Percentiles rank a stretch among this genome's conserved stretches.
These are phyloP conservation scores for Globisporangium recalcitrans DNA, from an alignment of 352 stramenopile species.

Conservation along the genomic window DNA sequence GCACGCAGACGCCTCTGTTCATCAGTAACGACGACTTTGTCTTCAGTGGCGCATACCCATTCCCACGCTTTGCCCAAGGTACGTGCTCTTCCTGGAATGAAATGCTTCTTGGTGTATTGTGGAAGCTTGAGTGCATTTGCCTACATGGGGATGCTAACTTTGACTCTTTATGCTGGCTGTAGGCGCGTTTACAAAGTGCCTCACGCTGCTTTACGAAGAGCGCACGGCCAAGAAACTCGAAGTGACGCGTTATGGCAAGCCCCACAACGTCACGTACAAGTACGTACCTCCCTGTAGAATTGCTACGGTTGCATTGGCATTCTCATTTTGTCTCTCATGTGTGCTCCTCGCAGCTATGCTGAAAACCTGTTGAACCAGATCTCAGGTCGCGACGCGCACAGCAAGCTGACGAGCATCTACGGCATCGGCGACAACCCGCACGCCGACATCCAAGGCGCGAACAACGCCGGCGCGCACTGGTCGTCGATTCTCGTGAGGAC, in stretches of 20 bases:
- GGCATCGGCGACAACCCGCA: conserved; percentile 88
- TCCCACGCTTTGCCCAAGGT: conserved; percentile 78
- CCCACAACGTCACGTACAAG: conserved; percentile 79
- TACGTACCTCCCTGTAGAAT: conserved; percentile 31
- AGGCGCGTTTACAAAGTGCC: conserved; percentile 67
- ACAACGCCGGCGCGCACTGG: conserved; percentile 79
- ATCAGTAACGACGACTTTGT: conserved; percentile 87
- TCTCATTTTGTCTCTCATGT: not conserved
- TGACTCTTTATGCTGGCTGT: not conserved
- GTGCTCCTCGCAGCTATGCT: conserved; percentile 40
- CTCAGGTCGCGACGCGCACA: conserved; percentile 28
- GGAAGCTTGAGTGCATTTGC: no score
- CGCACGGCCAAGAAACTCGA: conserved; percentile 56
- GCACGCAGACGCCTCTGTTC: conserved; percentile 73
- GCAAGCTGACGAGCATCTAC: conserved; percentile 64
- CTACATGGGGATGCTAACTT: not conserved
- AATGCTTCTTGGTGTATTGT: not conserved
- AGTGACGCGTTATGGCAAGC: conserved; percentile 82
- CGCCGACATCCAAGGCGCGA: conserved; percentile 84
- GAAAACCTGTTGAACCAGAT: conserved; percentile 64
- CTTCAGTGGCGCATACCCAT: conserved; percentile 78
- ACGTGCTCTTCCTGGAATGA: not conserved
- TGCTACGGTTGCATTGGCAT: no score
- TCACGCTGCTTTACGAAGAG: conserved; percentile 71
- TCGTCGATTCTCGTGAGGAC: conserved; percentile 83